Evolutionary conservation across 2,329 filamentous ascomycete species (phyloP).

Genomic region (Aspergillus piperis): DNA sequence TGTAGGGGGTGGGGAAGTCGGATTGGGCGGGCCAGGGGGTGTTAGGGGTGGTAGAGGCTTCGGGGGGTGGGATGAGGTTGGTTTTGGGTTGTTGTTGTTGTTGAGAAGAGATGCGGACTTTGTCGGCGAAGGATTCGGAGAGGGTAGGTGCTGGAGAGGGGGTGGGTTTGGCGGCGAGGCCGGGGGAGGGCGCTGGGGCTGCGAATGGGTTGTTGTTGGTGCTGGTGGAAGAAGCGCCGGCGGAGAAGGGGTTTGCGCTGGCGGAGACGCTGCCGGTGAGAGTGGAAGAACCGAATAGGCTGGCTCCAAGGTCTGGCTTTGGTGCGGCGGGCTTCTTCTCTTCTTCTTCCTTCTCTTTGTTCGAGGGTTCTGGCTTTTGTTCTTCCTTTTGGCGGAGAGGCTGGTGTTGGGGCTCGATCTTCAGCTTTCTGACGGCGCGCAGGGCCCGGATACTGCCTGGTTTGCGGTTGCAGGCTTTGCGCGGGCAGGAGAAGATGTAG

Average conservation of each 20-base stretch:
- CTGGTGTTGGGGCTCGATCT: slow-evolving; percentile 24
- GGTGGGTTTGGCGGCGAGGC: slow-evolving; percentile 21
- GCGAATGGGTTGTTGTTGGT: slow-evolving; percentile 60
- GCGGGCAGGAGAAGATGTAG: slow-evolving; percentile 81
- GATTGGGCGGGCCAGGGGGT: slow-evolving; percentile 75
- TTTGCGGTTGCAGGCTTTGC: slow-evolving; percentile 77
- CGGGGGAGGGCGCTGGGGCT: slow-evolving; percentile 35
- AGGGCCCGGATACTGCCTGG: slow-evolving; percentile 77
- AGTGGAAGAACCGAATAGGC: slow-evolving; percentile 61
- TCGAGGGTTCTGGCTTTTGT: slow-evolving; percentile 18
- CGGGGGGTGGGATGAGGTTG: slow-evolving; percentile 25
- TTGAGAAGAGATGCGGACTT: slow-evolving; percentile 57
- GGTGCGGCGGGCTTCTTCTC: slow-evolving; percentile 21
- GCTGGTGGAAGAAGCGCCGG: slow-evolving; percentile 23
- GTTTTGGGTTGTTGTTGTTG: slow-evolving; percentile 27
- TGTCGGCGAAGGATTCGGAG: slow-evolving; percentile 74
- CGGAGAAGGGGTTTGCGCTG: slow-evolving; percentile 58
- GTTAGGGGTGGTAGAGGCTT: slow-evolving; percentile 45
- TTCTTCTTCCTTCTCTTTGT: background rate
- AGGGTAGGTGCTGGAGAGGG: slow-evolving; percentile 61
- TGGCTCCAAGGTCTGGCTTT: slow-evolving; percentile 51
- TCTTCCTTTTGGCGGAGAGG: slow-evolving; percentile 33
- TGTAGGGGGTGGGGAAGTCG: slow-evolving; percentile 70
- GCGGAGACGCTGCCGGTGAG: slow-evolving; percentile 40
- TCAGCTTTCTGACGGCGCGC: slow-evolving; percentile 62